Base-by-base conservation (phyloP, 352 stramenopile genomes). In the Ophiocytium majus region DNA sequence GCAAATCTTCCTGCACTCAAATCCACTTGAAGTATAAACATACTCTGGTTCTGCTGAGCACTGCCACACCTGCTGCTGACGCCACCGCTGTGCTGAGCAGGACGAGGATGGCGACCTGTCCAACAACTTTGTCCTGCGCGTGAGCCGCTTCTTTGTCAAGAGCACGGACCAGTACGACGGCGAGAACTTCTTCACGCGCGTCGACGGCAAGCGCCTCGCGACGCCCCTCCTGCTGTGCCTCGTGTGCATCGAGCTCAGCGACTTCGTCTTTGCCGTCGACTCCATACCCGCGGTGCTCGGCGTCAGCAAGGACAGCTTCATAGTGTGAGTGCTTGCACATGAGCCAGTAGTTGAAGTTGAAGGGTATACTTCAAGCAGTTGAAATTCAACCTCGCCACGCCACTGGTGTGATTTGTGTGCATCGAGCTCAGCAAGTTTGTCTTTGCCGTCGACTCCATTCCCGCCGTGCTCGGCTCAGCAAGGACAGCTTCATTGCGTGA, bases 261-360 rank as follows among this genome's bases (percentile, higher is more conserved):
- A 96, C 90, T 90, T 96, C 57, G 91, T 95, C 1, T 96, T 96
- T 90, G 93, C 92, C 9, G 91, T 95, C 1, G 92, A 95, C 82
- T 90, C 85, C 0, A 86, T 89, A 33, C 85, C 85, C 0, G 85
- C 86, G 14, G 92, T 95, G 9, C 94, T 95, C 87, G 93, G 92
- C 79, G 93, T 96, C 0, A 95, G 92, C 33, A 89, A 93, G 81
- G 92, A 95, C 89, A 92, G 92, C n/a, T 86, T 95, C n/a, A 90
- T 96, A 28, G 91, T 96, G 66, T n/a, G n/a, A n/a, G n/a, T n/a
- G n/a, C n/a, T n/a, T n/a, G n/a, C n/a, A n/a, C n/a, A n/a, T n/a
- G n/a, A n/a, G n/a, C 57, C 17, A 66, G 57, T 66, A 66, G n/a
- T n/a, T n/a, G n/a, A 66, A 17, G 57, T n/a, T 17, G 17, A n/a